These are phyloP conservation scores for Vanderwaltozyma verrucispora DNA, from an alignment of 805 yeast species.

Conservation along the genomic window DNA sequence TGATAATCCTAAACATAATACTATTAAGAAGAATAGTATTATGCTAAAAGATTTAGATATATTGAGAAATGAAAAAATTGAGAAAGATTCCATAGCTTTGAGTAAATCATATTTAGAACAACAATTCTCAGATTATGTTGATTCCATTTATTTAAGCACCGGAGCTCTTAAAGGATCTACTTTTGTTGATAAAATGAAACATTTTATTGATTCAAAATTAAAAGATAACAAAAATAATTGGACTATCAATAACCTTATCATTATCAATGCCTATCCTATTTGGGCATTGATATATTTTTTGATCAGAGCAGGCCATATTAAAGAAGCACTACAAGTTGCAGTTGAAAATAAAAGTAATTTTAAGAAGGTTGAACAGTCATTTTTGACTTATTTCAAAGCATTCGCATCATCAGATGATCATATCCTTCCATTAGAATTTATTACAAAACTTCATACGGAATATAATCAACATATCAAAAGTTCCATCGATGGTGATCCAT, in stretches of 20 bases:
- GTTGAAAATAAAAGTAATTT: conserved; percentile 56
- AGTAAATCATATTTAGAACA: conserved; percentile 55
- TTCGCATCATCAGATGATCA: conserved; percentile 47
- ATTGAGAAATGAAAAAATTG: conserved; percentile 19
- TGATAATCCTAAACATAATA: conserved; percentile 58
- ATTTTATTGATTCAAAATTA: conserved; percentile 42
- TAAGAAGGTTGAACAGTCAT: conserved; percentile 75
- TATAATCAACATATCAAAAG: conserved; percentile 77
- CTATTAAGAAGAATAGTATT: conserved; percentile 58
- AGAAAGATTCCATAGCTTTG: conserved; percentile 36
- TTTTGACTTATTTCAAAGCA: conserved; percentile 67
- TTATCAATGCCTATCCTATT: conserved; percentile 78
- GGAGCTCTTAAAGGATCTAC: conserved; percentile 37
- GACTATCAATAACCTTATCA: conserved; percentile 44
- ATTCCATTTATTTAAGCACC: conserved; percentile 23
- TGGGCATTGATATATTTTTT: conserved; percentile 89
- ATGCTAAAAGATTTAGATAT: conserved; percentile 56
- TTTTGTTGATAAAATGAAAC: conserved; percentile 58
- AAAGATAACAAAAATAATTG: conserved; percentile 37
- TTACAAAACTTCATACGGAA: conserved; percentile 63
- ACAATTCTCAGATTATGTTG: conserved; percentile 70
- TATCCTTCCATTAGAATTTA: conserved; percentile 53
- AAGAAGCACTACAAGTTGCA: conserved; percentile 69
- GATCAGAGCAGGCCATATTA: conserved; percentile 69
- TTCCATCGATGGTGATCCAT: conserved; percentile 67